These are phyloP conservation scores for Inonotus hispidus DNA, from an alignment of 1,284 basidiomycete genomes.

Conservation along the genomic window DNA sequence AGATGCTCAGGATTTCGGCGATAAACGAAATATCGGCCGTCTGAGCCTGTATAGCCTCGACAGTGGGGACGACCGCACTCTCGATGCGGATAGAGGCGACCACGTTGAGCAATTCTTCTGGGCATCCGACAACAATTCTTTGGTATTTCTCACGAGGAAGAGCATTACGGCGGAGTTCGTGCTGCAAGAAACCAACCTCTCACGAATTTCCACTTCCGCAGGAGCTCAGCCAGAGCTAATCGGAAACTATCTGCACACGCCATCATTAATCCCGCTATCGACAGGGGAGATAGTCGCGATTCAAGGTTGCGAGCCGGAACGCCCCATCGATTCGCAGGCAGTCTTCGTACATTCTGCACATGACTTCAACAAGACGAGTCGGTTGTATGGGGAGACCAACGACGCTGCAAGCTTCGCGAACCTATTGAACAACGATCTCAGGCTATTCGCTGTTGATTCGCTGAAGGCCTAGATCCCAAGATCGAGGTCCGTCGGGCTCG, in stretches of 20 bases:
- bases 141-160: conserved; percentile 2
- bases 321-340: conserved; percentile 7
- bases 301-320: conserved; percentile 9
- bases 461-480: conserved; percentile 14
- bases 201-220: not conserved
- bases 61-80: conserved; percentile 13
- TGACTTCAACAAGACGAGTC: not conserved
- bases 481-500: not conserved
- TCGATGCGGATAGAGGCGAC: conserved; percentile 9
- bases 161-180: conserved; percentile 5
- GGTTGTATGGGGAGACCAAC: conserved; percentile 19
- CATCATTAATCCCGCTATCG: not conserved
- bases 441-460: conserved; percentile 19
- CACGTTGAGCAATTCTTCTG: conserved; percentile 16
- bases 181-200: not conserved
- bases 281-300: conserved; percentile 9
- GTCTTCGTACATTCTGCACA: conserved; percentile 1
- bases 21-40: conserved; percentile 13
- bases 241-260: not conserved
- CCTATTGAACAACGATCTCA: conserved; percentile 11
- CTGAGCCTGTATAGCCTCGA: conserved; percentile 16
- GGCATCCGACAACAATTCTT: conserved; percentile 19
- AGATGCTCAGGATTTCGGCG: conserved; percentile 20
- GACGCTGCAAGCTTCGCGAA: conserved; percentile 12
- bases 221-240: not conserved